A percentile compares a stretch with the other conserved stretches of the same genome.
These are phyloP conservation scores for Umbelopsis isabellina DNA, from an alignment of 192 early-diverging fungal species.

Conservation along the genomic window DNA sequence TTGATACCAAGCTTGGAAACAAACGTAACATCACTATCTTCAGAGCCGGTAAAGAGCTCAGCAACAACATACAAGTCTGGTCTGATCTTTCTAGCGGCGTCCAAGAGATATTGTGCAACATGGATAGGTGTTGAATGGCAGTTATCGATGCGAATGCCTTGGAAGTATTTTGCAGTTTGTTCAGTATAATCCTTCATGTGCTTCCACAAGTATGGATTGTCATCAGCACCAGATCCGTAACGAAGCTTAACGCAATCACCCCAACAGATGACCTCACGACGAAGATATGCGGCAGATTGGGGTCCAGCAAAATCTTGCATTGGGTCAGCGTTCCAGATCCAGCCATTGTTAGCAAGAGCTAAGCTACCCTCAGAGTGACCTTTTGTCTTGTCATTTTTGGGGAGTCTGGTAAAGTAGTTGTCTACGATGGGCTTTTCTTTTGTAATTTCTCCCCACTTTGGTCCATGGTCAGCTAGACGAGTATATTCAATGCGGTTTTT, in stretches of 20 bases:
- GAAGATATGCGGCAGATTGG: conserved; percentile 86
- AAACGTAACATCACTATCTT: conserved; percentile 92
- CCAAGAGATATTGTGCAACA: conserved; percentile 90
- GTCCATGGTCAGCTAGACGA: conserved; percentile 86
- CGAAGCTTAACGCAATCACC: conserved; percentile 99
- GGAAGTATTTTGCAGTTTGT: conserved; percentile 85
- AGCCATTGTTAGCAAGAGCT: conserved; percentile 94
- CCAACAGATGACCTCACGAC: conserved; percentile 97
- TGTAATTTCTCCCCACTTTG: conserved; percentile 77
- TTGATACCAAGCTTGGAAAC: conserved; percentile 94
- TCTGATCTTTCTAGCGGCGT: conserved; percentile 79
- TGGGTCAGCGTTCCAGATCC: conserved; percentile 92
- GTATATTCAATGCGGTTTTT: conserved; percentile 81
- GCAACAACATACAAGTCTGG: conserved; percentile 97
- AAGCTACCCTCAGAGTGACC: conserved; percentile 69
- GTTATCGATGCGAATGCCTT: conserved; percentile 98
- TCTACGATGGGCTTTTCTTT: conserved; percentile 89
- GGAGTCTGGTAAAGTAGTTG: conserved; percentile 89
- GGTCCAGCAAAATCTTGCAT: conserved; percentile 92
- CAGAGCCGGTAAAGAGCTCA: conserved; percentile 97
- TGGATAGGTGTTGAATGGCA: conserved; percentile 98
- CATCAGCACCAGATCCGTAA: conserved; percentile 82
- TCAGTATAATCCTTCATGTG: conserved; percentile 90
- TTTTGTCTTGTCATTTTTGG: conserved; percentile 49
- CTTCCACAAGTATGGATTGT: conserved; percentile 96